These are phyloP conservation scores for Arthrobotrys pseudoclavata DNA, from an alignment of 2,329 filamentous ascomycete genomes.

Conservation along the genomic window DNA sequence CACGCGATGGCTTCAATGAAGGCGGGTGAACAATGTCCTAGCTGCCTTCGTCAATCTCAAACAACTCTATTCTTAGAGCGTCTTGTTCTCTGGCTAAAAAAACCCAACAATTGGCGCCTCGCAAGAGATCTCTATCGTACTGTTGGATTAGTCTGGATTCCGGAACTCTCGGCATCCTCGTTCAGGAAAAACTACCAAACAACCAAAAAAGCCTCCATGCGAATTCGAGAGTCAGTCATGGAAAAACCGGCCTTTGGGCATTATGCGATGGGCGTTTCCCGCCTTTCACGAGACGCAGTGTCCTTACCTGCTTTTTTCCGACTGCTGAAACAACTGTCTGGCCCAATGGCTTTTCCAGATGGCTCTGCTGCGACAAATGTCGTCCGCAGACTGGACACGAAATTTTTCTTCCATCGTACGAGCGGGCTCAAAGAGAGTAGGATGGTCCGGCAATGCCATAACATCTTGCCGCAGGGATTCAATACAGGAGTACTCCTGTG, in stretches of 20 bases:
- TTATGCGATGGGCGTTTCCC: slow-evolving; percentile 27
- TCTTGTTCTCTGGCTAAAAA: slow-evolving; percentile 11
- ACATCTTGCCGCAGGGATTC: slow-evolving; percentile 14
- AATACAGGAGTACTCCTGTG: background rate
- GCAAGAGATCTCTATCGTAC: slow-evolving; percentile 29
- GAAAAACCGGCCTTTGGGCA: slow-evolving; percentile 21
- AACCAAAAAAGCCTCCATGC: slow-evolving; percentile 3
- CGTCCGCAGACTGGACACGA: slow-evolving; percentile 19
- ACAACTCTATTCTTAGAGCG: slow-evolving; percentile 57
- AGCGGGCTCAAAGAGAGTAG: background rate
- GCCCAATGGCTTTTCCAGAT: slow-evolving; percentile 21
- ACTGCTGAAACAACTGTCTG: slow-evolving; percentile 43
- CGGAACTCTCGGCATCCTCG: slow-evolving; percentile 42
- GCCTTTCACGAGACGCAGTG: slow-evolving; percentile 15
- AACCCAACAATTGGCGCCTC: slow-evolving; percentile 36
- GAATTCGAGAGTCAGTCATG: slow-evolving; percentile 16
- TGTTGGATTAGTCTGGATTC: slow-evolving; percentile 8
- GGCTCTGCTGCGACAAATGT: slow-evolving; percentile 11
- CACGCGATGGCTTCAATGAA: background rate
- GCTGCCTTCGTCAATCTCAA: slow-evolving; percentile 49
- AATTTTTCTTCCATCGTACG: slow-evolving; percentile 12
- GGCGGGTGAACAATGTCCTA: slow-evolving; percentile 11
- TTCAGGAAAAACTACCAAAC: slow-evolving; percentile 50
- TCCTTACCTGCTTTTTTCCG: slow-evolving; percentile 49
- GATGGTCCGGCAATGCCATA: slow-evolving; percentile 5